A percentile compares a stretch with the other conserved stretches of the same genome.
Evolutionary conservation across 169 alveolate genomes (phyloP).

Genomic region (Besnoitia besnoiti): DNA sequence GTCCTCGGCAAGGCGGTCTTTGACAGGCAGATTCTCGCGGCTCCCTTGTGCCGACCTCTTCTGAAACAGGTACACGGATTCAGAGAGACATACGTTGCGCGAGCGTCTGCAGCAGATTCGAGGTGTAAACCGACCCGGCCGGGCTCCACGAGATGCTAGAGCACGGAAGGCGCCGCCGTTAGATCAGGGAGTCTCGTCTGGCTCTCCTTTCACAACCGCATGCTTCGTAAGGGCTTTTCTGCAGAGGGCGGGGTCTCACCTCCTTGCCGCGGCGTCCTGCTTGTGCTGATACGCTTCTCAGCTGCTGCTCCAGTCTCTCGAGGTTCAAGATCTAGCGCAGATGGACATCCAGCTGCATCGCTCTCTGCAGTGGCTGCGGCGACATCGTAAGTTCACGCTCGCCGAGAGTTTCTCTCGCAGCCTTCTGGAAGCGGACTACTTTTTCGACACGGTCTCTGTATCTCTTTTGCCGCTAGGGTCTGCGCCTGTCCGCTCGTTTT

Average conservation of each 20-base stretch:
- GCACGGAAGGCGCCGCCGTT: no score
- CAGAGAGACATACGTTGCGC: no score
- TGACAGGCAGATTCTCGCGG: conserved; percentile 78
- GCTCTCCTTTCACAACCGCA: no score
- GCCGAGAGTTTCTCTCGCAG: background rate
- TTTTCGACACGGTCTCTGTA: no score
- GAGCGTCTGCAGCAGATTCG: no score
- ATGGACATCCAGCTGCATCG: conserved; percentile 70
- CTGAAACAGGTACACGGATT: conserved; percentile 72
- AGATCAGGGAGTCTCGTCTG: no score
- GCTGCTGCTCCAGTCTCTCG: conserved; percentile 64
- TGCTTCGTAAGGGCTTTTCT: no score
- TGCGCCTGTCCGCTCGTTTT: no score
- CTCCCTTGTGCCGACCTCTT: conserved; percentile 72
- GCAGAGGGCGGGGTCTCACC: background rate
- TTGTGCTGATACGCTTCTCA: background rate
- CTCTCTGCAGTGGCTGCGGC: conserved; percentile 67
- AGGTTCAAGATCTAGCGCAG: conserved; percentile 70
- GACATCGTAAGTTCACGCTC: conserved; percentile 44
- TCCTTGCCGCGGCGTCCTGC: background rate
- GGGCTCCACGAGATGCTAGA: no score
- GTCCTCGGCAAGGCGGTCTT: conserved; percentile 79
- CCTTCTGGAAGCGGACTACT: no score
- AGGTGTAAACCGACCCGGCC: no score
- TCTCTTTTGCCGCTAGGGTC: no score